Evolutionary conservation across 179 eudicot genomes (phyloP).

Genomic region (Gypsophila paniculata): DNA sequence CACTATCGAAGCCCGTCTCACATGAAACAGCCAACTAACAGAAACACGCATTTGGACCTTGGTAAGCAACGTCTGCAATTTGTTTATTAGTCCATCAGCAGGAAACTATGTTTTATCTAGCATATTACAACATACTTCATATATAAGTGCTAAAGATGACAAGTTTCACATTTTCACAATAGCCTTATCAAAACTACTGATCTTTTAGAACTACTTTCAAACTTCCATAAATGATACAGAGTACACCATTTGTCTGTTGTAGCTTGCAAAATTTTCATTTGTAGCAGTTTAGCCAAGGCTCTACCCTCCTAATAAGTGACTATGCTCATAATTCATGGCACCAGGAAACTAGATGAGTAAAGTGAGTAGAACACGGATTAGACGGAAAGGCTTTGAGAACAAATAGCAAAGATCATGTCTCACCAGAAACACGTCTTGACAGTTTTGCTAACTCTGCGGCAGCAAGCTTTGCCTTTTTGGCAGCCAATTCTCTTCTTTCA

Average conservation of each 20-base stretch:
- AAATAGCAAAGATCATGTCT: constrained; percentile 25
- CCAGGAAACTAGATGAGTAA: neutral
- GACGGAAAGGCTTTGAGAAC: constrained; percentile 7
- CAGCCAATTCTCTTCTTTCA: constrained; percentile 82
- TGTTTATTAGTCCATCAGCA: neutral
- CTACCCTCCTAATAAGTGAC: neutral
- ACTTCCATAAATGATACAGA: neutral
- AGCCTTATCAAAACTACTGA: neutral
- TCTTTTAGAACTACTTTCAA: neutral
- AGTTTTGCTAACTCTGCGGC: constrained; percentile 95
- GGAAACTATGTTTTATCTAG: neutral
- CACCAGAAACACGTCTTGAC: constrained; percentile 91
- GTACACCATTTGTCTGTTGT: neutral
- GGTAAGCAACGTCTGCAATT: neutral
- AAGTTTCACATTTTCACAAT: neutral
- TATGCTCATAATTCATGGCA: neutral
- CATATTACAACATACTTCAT: neutral
- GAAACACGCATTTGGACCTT: neutral
- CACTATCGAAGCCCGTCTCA: neutral
- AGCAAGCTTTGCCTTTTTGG: constrained; percentile 94
- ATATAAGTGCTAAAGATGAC: neutral
- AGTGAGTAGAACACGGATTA: neutral
- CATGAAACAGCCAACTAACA: neutral
- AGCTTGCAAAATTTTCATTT: neutral
- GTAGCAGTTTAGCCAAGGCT: neutral